Conservation (phyloP, 108 stramenopile species). For the Cylindrotheca closterium region DNA sequence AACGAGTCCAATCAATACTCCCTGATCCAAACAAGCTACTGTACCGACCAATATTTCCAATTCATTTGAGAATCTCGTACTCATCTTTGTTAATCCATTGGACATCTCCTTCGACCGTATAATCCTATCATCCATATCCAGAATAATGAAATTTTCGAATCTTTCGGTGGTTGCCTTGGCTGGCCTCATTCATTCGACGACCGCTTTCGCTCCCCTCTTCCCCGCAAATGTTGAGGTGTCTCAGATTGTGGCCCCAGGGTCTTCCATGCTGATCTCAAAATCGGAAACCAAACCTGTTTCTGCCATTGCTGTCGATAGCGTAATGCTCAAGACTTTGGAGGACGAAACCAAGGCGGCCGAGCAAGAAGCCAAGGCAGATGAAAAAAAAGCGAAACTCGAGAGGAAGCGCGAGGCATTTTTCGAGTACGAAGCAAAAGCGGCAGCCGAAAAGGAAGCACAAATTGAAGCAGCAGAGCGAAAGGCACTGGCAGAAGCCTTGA, state of each 20-base stretch:
- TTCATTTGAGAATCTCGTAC: too few relatives aligned
- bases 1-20: too few relatives aligned
- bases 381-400: conserved; percentile 34
- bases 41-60: too few relatives aligned
- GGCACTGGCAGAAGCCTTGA: too few relatives aligned
- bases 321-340: conserved; percentile 12
- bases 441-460: conserved; percentile 39
- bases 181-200: not conserved
- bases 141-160: not conserved
- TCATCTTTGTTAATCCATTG: too few relatives aligned
- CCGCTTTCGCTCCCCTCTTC: not conserved
- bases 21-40: too few relatives aligned
- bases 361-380: conserved; percentile 27
- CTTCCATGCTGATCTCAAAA: not conserved
- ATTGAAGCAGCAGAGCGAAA: not conserved
- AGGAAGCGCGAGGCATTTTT: conserved; percentile 36
- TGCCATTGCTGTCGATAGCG: not conserved
- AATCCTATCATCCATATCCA: too few relatives aligned
- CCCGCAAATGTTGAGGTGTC: not conserved
- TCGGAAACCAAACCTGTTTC: not conserved
- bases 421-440: conserved; percentile 51
- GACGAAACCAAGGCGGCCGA: conserved; percentile 39
- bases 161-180: not conserved
- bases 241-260: not conserved
- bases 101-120: too few relatives aligned